phyloP scores from a whole-genome alignment of 768 basidiomycete species.

The Gyrodon lividus region DNA sequence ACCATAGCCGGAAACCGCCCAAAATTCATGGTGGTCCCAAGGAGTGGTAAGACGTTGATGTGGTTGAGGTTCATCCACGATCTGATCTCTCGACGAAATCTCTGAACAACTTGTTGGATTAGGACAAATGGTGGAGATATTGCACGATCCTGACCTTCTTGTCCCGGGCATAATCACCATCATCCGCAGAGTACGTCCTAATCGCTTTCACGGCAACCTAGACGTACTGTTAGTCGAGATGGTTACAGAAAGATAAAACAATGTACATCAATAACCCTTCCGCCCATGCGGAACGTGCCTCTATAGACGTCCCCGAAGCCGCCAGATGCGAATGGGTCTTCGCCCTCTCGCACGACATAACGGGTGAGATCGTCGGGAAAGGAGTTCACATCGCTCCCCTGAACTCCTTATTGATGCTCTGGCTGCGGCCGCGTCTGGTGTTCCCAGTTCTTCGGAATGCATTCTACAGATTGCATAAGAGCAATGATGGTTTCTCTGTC shows the following conservation, averaged over 20 bases:
- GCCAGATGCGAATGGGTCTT: too few species aligned
- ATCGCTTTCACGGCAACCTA: constrained; percentile 2
- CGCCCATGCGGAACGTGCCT: too few species aligned
- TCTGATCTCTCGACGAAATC: constrained; percentile 17
- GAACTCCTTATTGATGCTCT: too few species aligned
- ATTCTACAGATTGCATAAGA: constrained; percentile 49
- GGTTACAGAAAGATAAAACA: not conserved
- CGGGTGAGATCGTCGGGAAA: too few species aligned
- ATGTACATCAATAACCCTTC: not conserved
- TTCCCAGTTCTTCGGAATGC: constrained; percentile 75
- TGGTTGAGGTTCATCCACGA: constrained; percentile 18
- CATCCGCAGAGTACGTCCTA: not conserved
- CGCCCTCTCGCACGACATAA: too few species aligned
- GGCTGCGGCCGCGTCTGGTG: too few species aligned
- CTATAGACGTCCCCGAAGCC: too few species aligned
- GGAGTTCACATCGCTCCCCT: too few species aligned
- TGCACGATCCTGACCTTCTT: not conserved
- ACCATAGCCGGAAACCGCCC: constrained; percentile 20
- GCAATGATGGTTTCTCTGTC: constrained; percentile 48
- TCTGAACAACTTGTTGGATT: not conserved
- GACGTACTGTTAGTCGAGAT: not conserved
- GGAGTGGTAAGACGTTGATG: constrained; percentile 20
- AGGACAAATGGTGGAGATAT: not conserved
- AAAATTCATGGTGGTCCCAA: constrained; percentile 15
- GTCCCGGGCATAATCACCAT: not conserved